Evolutionary conservation across 192 early-diverging fungal genomes (phyloP).

Genomic region (Tieghemiomyces parasiticus): DNA sequence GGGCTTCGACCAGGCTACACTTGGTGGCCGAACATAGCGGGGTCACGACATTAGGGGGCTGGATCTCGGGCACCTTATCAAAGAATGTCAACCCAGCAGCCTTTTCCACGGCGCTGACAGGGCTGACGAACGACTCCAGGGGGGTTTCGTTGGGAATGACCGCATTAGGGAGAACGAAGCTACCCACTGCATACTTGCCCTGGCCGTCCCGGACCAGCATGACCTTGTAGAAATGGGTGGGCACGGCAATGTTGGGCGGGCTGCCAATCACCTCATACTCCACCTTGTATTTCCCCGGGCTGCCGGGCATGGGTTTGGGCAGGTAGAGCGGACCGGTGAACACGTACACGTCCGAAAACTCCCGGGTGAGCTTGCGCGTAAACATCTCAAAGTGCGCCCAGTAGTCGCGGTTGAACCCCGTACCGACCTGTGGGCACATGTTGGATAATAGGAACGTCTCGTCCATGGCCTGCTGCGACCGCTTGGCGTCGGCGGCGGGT

Average conservation of each 20-base stretch:
- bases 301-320: constrained; percentile 44
- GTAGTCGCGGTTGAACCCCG: constrained; percentile 85
- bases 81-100: constrained; percentile 55
- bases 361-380: constrained; percentile 47
- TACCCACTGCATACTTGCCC: constrained; percentile 30
- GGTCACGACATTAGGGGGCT: constrained; percentile 14
- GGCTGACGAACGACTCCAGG: constrained; percentile 49
- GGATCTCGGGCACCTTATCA: constrained; percentile 34
- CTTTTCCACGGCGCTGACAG: constrained; percentile 58
- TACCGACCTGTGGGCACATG: constrained; percentile 66
- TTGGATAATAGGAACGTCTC: constrained; percentile 78
- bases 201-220: constrained; percentile 48
- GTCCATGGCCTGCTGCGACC: constrained; percentile 53
- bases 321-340: constrained; percentile 80
- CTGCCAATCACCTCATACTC: constrained; percentile 80
- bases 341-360: constrained; percentile 72
- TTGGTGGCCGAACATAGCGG: constrained; percentile 24
- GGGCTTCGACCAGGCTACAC: constrained; percentile 23
- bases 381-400: constrained; percentile 83
- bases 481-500: constrained; percentile 75
- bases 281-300: constrained; percentile 53
- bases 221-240: constrained; percentile 90
- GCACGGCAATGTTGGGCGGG: constrained; percentile 75
- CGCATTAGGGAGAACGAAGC: constrained; percentile 78
- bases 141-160: constrained; percentile 45